Conservation (phyloP, 2,329 filamentous ascomycete species). For the Diaporthe ilicicola region DNA sequence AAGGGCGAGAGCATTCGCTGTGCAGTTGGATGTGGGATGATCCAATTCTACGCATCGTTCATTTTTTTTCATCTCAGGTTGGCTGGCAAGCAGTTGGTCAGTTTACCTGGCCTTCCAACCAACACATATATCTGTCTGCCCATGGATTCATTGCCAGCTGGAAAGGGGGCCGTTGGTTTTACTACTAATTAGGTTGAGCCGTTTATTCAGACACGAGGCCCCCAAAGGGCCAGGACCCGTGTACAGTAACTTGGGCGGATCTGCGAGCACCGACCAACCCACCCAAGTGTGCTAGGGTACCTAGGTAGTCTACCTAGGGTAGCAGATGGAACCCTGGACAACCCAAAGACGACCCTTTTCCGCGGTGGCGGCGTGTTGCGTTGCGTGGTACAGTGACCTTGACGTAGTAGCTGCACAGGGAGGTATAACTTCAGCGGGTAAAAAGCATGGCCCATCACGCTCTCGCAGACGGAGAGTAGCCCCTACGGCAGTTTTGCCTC, state of each 20-base stretch:
- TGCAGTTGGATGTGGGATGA: not conserved
- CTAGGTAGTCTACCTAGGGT: not conserved
- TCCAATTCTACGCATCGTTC: not conserved
- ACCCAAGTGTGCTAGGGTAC: slow-evolving; percentile 1
- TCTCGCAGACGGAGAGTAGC: not conserved
- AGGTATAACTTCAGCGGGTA: slow-evolving; percentile 4
- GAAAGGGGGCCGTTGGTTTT: slow-evolving; percentile 24
- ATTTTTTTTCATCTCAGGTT: not conserved
- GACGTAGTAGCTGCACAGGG: too few relatives aligned
- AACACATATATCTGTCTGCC: not conserved
- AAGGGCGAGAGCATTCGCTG: not conserved
- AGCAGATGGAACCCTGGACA: slow-evolving; percentile 1
- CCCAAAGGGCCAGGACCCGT: slow-evolving; percentile 8
- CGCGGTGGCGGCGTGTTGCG: not conserved
- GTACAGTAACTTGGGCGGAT: slow-evolving; percentile 18
- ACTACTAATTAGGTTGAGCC: slow-evolving; percentile 21
- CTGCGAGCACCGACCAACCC: slow-evolving; percentile 19
- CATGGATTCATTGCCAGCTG: too few relatives aligned
- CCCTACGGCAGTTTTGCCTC: slow-evolving; percentile 8
- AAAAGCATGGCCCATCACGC: slow-evolving; percentile 2
- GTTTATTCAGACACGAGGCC: slow-evolving; percentile 20
- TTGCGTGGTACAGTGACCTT: not conserved
- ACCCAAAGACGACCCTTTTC: not conserved
- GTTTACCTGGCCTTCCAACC: not conserved
- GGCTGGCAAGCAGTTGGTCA: not conserved